Evolutionary conservation across 2,329 filamentous ascomycete species (phyloP).

Genomic region (Botrytis sinoallii): DNA sequence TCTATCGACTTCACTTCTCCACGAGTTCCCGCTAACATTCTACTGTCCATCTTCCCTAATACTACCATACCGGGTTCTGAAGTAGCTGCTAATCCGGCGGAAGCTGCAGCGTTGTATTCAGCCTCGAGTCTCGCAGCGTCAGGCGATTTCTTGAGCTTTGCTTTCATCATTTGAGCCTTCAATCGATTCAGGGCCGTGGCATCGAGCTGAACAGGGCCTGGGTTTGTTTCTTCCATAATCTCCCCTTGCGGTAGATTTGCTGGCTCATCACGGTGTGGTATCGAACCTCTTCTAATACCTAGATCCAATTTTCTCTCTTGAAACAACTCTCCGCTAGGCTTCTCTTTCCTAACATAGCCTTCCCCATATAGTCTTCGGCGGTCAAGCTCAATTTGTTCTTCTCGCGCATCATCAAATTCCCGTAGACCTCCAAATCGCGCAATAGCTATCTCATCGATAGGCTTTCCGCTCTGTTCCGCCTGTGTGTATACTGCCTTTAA

Average conservation of each 20-base stretch:
- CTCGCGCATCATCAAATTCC: slow-evolving; percentile 87
- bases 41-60: slow-evolving; percentile 82
- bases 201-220: slow-evolving; percentile 57
- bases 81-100: slow-evolving; percentile 53
- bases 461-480: slow-evolving; percentile 68
- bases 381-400: slow-evolving; percentile 90
- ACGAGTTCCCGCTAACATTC: slow-evolving; percentile 73
- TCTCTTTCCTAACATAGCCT: slow-evolving; percentile 80
- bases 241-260: slow-evolving; percentile 51
- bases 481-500: slow-evolving; percentile 79
- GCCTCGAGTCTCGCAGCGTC: slow-evolving; percentile 75
- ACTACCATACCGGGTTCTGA: slow-evolving; percentile 67
- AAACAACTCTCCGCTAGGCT: slow-evolving; percentile 83
- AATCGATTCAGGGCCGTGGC: slow-evolving; percentile 82
- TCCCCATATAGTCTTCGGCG: slow-evolving; percentile 77
- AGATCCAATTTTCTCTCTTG: slow-evolving; percentile 67
- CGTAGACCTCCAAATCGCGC: slow-evolving; percentile 78
- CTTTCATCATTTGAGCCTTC: slow-evolving; percentile 93
- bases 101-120: slow-evolving; percentile 74
- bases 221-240: slow-evolving; percentile 53
- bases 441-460: slow-evolving; percentile 77
- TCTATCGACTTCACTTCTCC: slow-evolving; percentile 74
- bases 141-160: slow-evolving; percentile 75
- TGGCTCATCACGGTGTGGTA: slow-evolving; percentile 38
- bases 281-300: slow-evolving; percentile 44